Conservation (phyloP, 495 filamentous ascomycete genomes). For the Pseudotulostoma volvatum region DNA sequence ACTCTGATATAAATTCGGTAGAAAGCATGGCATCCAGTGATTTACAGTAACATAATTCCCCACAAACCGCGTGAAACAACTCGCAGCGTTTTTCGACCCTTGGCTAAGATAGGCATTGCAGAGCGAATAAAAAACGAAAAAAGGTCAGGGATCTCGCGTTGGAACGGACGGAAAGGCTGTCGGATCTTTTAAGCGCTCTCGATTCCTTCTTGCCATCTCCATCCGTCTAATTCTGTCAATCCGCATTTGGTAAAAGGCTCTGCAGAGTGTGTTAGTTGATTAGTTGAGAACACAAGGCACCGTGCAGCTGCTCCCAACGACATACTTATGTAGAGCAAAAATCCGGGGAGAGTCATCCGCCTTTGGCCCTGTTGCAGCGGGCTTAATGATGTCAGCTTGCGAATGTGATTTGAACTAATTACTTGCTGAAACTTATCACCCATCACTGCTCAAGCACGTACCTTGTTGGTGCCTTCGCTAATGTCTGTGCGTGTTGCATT, state of each 20-base stretch:
- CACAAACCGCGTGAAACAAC: no score
- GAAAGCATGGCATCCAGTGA: no score
- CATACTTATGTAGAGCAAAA: slow-evolving; percentile 74
- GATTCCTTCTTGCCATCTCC: slow-evolving; percentile 67
- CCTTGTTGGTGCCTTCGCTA: slow-evolving; percentile 4
- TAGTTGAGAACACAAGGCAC: neutral
- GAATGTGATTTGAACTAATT: no score
- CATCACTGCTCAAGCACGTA: no score
- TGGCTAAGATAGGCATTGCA: no score
- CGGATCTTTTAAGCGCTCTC: slow-evolving; percentile 65
- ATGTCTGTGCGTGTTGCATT: neutral
- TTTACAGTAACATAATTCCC: no score
- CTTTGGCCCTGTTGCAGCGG: slow-evolving; percentile 14
- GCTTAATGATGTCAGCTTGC: slow-evolving; percentile 26
- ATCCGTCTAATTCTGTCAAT: slow-evolving; percentile 60
- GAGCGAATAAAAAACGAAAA: no score
- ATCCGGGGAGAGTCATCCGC: slow-evolving; percentile 46
- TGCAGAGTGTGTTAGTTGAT: slow-evolving; percentile 18
- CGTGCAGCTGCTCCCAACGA: neutral
- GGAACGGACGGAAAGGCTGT: slow-evolving; percentile 74
- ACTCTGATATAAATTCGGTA: no score
- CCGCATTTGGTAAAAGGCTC: slow-evolving; percentile 75
- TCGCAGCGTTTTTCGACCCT: no score
- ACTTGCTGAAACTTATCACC: no score
- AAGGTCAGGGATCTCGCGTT: slow-evolving; percentile 37